Conservation (phyloP, 805 yeast genomes). For the Suhomyces faveliae region DNA sequence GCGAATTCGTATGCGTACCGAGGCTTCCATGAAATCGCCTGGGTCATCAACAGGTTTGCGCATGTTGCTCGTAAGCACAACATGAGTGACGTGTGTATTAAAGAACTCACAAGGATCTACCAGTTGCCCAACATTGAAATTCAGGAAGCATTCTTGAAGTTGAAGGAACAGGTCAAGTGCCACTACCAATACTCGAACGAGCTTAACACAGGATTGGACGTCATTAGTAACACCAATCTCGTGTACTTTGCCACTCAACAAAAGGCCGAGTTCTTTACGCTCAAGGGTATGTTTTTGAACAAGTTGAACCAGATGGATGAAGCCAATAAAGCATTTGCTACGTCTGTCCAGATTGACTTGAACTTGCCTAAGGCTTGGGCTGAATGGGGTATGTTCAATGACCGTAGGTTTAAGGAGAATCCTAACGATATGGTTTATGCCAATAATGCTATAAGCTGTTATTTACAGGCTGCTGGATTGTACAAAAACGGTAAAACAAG, state of each 20-base stretch:
- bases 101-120: conserved; percentile 88
- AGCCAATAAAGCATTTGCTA: conserved; percentile 96
- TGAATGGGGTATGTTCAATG: conserved; percentile 98
- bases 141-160: conserved; percentile 93
- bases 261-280: conserved; percentile 95
- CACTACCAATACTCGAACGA: conserved; percentile 92
- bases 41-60: conserved; percentile 97
- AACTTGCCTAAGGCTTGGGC: conserved; percentile 99
- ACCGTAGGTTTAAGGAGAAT: conserved; percentile 78
- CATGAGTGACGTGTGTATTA: conserved; percentile 95
- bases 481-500: conserved; percentile 92
- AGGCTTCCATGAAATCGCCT: conserved; percentile 98
- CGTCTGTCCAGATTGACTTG: conserved; percentile 94
- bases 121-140: conserved; percentile 96
- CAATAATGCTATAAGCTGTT: conserved; percentile 91
- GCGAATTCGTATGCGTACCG: conserved; percentile 93
- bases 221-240: conserved; percentile 91
- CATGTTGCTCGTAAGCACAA: conserved; percentile 97
- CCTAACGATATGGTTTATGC: conserved; percentile 82
- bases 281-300: conserved; percentile 97
- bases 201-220: conserved; percentile 92
- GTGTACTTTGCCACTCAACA: conserved; percentile 97
- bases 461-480: conserved; percentile 94
- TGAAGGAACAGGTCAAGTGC: conserved; percentile 96
- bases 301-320: conserved; percentile 88